Conservation (phyloP, 2,329 filamentous ascomycete genomes). For the Ceratocystis papillata region DNA sequence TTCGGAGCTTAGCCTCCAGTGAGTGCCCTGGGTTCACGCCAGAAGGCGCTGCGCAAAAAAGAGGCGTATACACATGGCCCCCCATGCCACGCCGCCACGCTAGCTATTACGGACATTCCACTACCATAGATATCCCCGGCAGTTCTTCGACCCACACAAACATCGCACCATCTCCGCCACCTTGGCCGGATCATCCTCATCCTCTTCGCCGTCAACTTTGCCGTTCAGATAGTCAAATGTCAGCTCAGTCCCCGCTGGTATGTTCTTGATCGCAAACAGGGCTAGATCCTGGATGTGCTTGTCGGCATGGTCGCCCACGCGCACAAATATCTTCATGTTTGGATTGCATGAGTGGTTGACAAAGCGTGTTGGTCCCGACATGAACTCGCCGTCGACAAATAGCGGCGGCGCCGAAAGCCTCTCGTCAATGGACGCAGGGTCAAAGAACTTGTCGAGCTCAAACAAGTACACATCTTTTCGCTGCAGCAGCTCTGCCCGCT, state of each 20-base stretch:
- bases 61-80: not conserved
- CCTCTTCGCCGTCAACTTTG: constrained; percentile 42
- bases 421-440: constrained; percentile 45
- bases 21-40: no score
- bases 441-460: constrained; percentile 67
- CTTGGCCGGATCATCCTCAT: constrained; percentile 33
- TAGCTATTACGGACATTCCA: not conserved
- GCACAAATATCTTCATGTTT: constrained; percentile 67
- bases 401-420: constrained; percentile 46
- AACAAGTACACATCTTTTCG: constrained; percentile 73
- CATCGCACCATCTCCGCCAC: constrained; percentile 46
- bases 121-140: constrained; percentile 59
- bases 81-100: not conserved
- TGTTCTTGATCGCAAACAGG: constrained; percentile 60
- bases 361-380: constrained; percentile 68
- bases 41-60: not conserved
- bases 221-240: constrained; percentile 73
- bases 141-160: constrained; percentile 54
- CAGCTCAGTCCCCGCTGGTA: constrained; percentile 55
- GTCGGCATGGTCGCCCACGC: constrained; percentile 66
- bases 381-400: constrained; percentile 61
- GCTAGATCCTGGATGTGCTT: constrained; percentile 65
- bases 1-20: no score
- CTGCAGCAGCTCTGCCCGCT: constrained; percentile 42
- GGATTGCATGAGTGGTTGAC: constrained; percentile 76